A percentile compares a stretch with the other conserved stretches of the same genome.
These are phyloP conservation scores for Triangularia verruculosa DNA, from an alignment of 2,329 filamentous ascomycete genomes.

Conservation along the genomic window DNA sequence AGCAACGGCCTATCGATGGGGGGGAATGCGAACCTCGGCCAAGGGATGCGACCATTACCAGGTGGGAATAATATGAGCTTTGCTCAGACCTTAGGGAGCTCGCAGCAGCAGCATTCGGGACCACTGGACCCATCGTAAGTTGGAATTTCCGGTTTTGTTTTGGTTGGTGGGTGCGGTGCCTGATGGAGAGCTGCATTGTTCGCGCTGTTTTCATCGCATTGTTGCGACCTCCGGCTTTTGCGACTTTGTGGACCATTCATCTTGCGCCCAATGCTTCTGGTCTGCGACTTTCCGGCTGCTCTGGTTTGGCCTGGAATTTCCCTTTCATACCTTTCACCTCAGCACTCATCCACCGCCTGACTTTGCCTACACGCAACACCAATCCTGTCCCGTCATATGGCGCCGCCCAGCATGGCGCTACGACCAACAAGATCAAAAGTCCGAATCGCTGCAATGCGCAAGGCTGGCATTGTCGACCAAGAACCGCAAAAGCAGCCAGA, in stretches of 20 bases:
- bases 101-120: constrained; percentile 58
- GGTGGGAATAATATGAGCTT: constrained; percentile 59
- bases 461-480: background rate
- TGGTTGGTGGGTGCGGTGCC: constrained; percentile 3
- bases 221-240: background rate
- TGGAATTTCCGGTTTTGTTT: background rate
- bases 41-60: constrained; percentile 48
- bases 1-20: constrained; percentile 61
- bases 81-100: constrained; percentile 60
- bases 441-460: constrained; percentile 2
- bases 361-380: background rate
- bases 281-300: background rate
- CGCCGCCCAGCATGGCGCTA: constrained; percentile 7
- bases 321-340: background rate
- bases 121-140: constrained; percentile 65
- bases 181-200: background rate
- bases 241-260: background rate
- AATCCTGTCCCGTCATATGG: background rate
- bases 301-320: background rate
- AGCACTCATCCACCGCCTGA: background rate
- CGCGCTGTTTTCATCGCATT: constrained; percentile 1
- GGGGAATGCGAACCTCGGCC: constrained; percentile 34
- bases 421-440: constrained; percentile 8
- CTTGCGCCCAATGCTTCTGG: background rate
- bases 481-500: constrained; percentile 9